phyloP scores from a whole-genome alignment of 176 grass and related monocot species.

The Hordeum marinum region DNA sequence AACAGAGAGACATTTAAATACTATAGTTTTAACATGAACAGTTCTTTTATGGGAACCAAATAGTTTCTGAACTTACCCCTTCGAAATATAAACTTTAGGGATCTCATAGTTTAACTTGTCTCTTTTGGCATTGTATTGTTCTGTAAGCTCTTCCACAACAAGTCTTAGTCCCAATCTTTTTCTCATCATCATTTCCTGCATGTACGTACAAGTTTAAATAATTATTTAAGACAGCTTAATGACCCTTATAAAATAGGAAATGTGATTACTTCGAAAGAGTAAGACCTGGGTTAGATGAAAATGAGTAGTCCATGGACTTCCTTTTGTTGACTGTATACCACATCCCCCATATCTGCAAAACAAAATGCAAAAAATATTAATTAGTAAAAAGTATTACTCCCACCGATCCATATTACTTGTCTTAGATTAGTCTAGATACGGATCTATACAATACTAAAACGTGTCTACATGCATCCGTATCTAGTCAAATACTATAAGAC shows the following conservation, averaged over 20 bases:
- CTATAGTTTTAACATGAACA: background rate
- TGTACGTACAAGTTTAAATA: constrained; percentile 7
- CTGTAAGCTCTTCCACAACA: constrained; percentile 46
- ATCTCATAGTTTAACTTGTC: constrained; percentile 39
- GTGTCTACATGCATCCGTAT: no score
- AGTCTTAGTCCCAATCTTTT: constrained; percentile 49
- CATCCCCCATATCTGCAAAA: constrained; percentile 45
- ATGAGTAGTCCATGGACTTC: constrained; percentile 69
- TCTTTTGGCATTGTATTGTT: constrained; percentile 32
- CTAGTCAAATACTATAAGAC: no score
- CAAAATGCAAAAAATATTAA: constrained; percentile 22
- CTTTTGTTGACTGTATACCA: constrained; percentile 31
- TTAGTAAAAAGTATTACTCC: constrained; percentile 15
- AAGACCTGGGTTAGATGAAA: constrained; percentile 84
- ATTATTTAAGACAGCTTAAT: constrained; percentile 1
- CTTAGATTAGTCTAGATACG: no score
- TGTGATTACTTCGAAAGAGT: constrained; percentile 7
- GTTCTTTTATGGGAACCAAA: background rate
- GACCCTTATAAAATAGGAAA: background rate
- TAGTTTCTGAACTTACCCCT: constrained; percentile 40
- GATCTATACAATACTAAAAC: no score
- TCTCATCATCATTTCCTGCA: constrained; percentile 68
- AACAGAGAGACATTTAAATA: background rate
- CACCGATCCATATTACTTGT: no score
- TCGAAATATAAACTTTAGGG: constrained; percentile 44